Base-by-base conservation (phyloP, 2,329 filamentous ascomycete species). In the Xylariaceae sp. region DNA sequence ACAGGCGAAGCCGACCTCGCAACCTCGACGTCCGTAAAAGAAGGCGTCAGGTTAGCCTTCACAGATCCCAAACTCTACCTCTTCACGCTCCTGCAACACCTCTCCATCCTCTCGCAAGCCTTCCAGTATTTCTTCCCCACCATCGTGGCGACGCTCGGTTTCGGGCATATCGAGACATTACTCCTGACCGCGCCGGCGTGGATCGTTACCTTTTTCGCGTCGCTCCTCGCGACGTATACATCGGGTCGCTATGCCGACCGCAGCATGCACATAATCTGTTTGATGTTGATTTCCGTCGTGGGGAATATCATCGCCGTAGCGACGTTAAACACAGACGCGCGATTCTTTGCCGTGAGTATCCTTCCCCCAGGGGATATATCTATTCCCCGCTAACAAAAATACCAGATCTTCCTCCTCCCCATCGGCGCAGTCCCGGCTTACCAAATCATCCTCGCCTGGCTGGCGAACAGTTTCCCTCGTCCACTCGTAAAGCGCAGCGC, bases 391-490 rank as follows among this genome's bases (percentile, higher is more conserved):
- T n/a, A 4, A 45, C 13, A 5, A 3, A 4, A n/a, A 6, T 17
- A 47, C n/a, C 9, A 62, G 60, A 51, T 86, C 77, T 86, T 86
- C 64, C 71, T 87, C 18, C 80, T 86, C 77, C 79, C 81, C 0
- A 78, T 83, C 73, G 80, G 82, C 0, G 76, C 79, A 0, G 74
- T 84, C 0, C 74, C 77, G 1, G 74, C 79, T 0, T 82, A 80
- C 47, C 78, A 80, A 63, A 81, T 82, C 61, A 81, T 90, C 23
- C 87, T 90, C 51, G 84, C 87, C 0, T 82, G 81, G 66, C 85
- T 90, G 39, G 83, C 84, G 2, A 88, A 89, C 63, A 86, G 88
- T 7, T 80, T 91, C 42, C 87, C 88, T 0, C 88, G 88, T 71
- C 86, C 88, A 1, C 72, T 87, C 1, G 87, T 85, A 1, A 84